These are phyloP conservation scores for Epichloe gansuensis DNA, from an alignment of 2,329 filamentous ascomycete genomes.

Conservation along the genomic window DNA sequence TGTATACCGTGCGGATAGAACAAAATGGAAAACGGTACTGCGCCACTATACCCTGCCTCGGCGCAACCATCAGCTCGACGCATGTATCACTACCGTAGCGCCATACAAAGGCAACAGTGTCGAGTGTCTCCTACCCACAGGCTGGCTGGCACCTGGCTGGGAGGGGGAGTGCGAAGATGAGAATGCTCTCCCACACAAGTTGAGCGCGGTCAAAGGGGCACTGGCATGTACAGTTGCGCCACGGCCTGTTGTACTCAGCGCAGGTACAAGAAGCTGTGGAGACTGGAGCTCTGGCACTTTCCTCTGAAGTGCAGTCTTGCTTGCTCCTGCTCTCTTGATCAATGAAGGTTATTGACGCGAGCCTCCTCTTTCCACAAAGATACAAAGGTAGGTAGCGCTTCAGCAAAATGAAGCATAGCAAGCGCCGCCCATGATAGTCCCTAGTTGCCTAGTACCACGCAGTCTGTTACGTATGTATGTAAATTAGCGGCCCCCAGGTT, in stretches of 20 bases:
- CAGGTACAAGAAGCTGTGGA: neutral
- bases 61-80: constrained; percentile 17
- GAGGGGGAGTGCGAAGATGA: neutral
- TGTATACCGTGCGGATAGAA: constrained; percentile 24
- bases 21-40: constrained; percentile 16
- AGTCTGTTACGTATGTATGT: neutral
- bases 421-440: neutral
- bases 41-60: constrained; percentile 23
- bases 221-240: neutral
- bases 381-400: too few relatives aligned
- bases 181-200: neutral
- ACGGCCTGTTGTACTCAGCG: neutral
- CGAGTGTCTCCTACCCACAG: neutral
- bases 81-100: constrained; percentile 27
- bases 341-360: too few relatives aligned
- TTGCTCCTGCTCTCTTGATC: neutral
- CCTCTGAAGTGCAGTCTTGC: neutral
- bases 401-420: neutral
- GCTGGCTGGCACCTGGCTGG: neutral
- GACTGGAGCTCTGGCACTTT: neutral
- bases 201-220: neutral
- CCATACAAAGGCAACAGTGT: neutral
- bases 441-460: neutral
- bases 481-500: neutral
- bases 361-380: neutral